Percentiles rank a stretch among this genome's conserved stretches.
phyloP scores from a whole-genome alignment of 495 filamentous ascomycete genomes.

The Penicillium tannophilum region DNA sequence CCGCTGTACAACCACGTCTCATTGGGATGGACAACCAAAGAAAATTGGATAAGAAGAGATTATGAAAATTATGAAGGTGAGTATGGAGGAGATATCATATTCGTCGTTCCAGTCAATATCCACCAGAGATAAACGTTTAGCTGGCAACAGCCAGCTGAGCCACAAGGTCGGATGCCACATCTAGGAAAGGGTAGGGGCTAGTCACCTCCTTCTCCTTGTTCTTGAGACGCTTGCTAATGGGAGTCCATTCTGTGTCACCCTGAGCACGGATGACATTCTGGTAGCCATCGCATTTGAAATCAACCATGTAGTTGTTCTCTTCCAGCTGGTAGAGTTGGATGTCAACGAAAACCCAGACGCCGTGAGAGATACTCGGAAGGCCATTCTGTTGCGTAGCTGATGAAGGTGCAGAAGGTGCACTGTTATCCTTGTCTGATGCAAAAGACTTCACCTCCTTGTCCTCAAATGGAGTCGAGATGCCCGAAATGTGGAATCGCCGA shows the following conservation, averaged over 20 bases:
- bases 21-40: background rate
- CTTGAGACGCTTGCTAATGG: slow-evolving; percentile 49
- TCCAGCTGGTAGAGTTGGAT: slow-evolving; percentile 98
- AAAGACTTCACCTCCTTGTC: slow-evolving; percentile 26
- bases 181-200: slow-evolving; percentile 58
- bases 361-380: slow-evolving; percentile 41
- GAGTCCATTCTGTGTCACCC: slow-evolving; percentile 46
- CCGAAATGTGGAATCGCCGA: slow-evolving; percentile 50
- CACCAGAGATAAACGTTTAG: slow-evolving; percentile 16
- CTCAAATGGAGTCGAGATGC: slow-evolving; percentile 39
- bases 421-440: slow-evolving; percentile 31
- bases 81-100: slow-evolving; percentile 13
- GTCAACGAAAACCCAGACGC: slow-evolving; percentile 78
- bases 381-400: slow-evolving; percentile 42
- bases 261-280: slow-evolving; percentile 69
- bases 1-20: slow-evolving; percentile 11
- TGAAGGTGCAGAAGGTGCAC: slow-evolving; percentile 40
- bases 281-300: slow-evolving; percentile 99
- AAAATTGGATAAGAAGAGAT: slow-evolving; percentile 9
- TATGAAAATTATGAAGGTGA: slow-evolving; percentile 9
- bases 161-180: slow-evolving; percentile 56
- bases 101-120: slow-evolving; percentile 13
- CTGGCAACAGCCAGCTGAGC: slow-evolving; percentile 54
- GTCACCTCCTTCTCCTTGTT: slow-evolving; percentile 59
- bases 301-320: slow-evolving; percentile 88